Percentiles rank a stretch among this genome's conserved stretches.
These are phyloP conservation scores for Linnemannia hyalina DNA, from an alignment of 192 early-diverging fungal genomes.

Conservation along the genomic window DNA sequence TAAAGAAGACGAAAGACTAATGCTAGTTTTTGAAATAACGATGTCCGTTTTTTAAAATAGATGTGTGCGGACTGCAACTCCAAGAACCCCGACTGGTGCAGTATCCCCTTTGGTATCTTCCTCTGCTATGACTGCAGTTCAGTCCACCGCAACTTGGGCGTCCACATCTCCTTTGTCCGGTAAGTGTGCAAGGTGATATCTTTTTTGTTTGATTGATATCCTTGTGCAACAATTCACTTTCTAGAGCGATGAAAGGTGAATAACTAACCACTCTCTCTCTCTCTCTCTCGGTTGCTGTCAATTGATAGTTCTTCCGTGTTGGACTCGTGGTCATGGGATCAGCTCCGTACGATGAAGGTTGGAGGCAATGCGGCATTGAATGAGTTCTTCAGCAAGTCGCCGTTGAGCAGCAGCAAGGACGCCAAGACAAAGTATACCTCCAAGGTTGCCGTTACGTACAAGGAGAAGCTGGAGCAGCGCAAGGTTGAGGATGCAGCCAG, in stretches of 20 bases:
- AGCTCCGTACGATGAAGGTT: slow-evolving; percentile 90
- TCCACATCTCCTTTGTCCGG: slow-evolving; percentile 98
- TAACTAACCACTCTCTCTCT: background rate
- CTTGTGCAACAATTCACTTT: background rate
- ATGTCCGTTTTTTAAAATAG: slow-evolving; percentile 47
- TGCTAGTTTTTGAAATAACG: background rate
- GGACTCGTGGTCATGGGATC: slow-evolving; percentile 94
- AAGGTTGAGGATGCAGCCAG: slow-evolving; percentile 75
- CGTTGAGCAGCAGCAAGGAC: slow-evolving; percentile 71
- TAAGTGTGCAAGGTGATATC: slow-evolving; percentile 34
- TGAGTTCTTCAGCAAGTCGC: slow-evolving; percentile 88
- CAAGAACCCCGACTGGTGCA: slow-evolving; percentile 96
- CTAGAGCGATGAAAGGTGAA: no score
- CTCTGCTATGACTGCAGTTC: slow-evolving; percentile 97
- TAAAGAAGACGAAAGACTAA: background rate
- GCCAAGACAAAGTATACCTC: slow-evolving; percentile 87
- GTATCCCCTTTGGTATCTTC: slow-evolving; percentile 94
- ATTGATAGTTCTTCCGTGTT: slow-evolving; percentile 82
- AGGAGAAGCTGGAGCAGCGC: slow-evolving; percentile 78
- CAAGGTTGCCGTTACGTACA: slow-evolving; percentile 82
- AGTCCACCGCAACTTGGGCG: slow-evolving; percentile 96
- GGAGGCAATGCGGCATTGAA: slow-evolving; percentile 88
- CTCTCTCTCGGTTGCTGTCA: background rate
- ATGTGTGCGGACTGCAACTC: slow-evolving; percentile 95
- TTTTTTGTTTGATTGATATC: background rate